Base-by-base conservation (phyloP, 345 rosid genomes). In the Brassica rapa region DNA sequence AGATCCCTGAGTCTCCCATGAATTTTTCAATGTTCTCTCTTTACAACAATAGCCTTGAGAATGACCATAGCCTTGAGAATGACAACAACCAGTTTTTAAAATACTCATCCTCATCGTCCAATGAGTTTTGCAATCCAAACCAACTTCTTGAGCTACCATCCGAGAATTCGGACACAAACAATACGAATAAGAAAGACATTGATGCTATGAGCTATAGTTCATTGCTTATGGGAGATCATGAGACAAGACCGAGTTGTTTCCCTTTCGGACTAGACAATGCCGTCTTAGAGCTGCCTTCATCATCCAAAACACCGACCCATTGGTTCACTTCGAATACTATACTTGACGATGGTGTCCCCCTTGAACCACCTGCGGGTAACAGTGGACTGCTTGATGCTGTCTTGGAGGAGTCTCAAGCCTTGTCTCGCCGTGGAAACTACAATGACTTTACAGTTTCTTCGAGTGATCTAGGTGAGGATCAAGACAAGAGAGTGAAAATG, bases 321-420 rank as follows among this genome's bases (percentile, higher is more conserved):
- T 64, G 74, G 62, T 16, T 64, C 80, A 24, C 70, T 51, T 72
- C 68, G 30, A 72, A 66, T 66, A 66, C 81, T 6, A n/a, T 71
- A 16, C 70, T 72, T 29, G 73, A 75, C 62, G 32, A 29, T 49
- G 69, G 75, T 70, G 56, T 70, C 23, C 64, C 14, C 21, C 27
- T 62, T 27, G 63, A 73, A 33, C 73, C 70, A 62, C 43, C 24
- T 21, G 19, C 71, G 16, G 65, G 49, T 1, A 86, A 83, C 21
- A 86, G 93, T 67, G 94, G 90, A 29, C 66, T 88, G 61, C 68
- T 88, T 77, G 94, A 88, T 60, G 88, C 81, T 11, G 81, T 90
- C 70, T 63, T 91, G 71, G 75, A 82, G 81, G 94, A 90, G 82
- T 80, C 93, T 46, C 79, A 81, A 25, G 72, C 77, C 70, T 41